Conservation (phyloP, 2,329 filamentous ascomycete species). For the Emergomyces pasteurianus region DNA sequence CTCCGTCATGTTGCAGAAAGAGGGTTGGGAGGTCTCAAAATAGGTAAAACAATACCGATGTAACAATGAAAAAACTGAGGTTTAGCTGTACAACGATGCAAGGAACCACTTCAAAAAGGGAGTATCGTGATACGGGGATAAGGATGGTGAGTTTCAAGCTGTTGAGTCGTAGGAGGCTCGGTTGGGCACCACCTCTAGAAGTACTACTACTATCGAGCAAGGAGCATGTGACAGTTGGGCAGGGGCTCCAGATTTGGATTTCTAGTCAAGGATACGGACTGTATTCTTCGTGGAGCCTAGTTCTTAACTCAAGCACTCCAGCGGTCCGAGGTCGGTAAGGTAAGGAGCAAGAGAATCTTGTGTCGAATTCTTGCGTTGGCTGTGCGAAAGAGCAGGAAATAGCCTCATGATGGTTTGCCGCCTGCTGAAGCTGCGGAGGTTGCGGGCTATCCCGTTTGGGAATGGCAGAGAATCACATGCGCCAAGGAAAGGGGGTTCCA, state of each 20-base stretch:
- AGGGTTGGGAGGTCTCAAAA: background rate
- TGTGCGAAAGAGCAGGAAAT: too few species aligned
- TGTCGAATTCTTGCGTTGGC: background rate
- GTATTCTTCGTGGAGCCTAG: background rate
- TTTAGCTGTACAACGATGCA: background rate
- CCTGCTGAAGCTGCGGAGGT: background rate
- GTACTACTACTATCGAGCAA: background rate
- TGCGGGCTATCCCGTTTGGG: background rate
- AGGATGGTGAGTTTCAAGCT: background rate
- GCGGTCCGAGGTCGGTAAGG: background rate
- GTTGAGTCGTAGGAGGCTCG: background rate
- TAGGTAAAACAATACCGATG: background rate
- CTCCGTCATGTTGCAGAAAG: slow-evolving; percentile 12
- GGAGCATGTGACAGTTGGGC: background rate
- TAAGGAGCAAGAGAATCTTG: too few species aligned
- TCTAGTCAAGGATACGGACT: too few species aligned
- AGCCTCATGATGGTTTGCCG: background rate
- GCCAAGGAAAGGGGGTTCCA: too few species aligned
- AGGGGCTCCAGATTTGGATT: background rate
- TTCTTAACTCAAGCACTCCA: background rate
- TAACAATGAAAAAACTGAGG: background rate
- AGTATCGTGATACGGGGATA: background rate
- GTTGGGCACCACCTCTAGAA: background rate
- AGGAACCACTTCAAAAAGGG: background rate
- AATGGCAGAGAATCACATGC: background rate